Evolutionary conservation across 2,329 filamentous ascomycete genomes (phyloP), one percentile per base, ranked within the genome.

Genomic region (Akanthomyces uredinophilus): DNA sequence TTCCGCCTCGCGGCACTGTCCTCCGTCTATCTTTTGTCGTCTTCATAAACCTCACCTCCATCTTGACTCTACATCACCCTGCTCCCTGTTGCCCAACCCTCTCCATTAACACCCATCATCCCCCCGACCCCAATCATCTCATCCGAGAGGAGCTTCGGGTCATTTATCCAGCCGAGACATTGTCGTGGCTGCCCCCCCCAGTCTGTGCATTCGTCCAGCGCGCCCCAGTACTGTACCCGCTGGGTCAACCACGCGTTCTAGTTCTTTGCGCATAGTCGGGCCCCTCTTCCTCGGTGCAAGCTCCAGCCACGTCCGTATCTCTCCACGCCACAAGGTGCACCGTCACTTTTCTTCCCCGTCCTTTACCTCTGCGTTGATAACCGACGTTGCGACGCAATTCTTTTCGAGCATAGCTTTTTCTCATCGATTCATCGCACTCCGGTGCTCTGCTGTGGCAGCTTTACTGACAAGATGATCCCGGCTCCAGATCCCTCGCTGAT

Each of bases 401-500:
- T 24, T 10, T 37, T 32, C 27, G 27, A n/a, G 39, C 29, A 51
- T 51, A 51, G 37, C 20, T 27, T 53, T 20, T 11, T 29, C 20
- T 16, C 5, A 24, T 47, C 39, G 18, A 53, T 47, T 29, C n/a
- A 24, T n/a, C 37, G 39, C 49, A 53, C 49, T 47, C 39, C 41
- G 58, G 49, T 60, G 58, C 58, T 44, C 41, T 43, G 27, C 32
- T 43, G 20, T 47, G n/a, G 16, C 43, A 53, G 58, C 49, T 37
- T 70, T 67, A 69, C 77, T 80, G 69, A 79, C 79, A 69, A 68
- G 68, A 52, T 62, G 55, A 63, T 64, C 64, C 58, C 64, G 61
- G 59, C 63, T 66, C 64, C 71, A 85, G 83, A 86, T 68, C 83
- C 82, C 27, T 82, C 82, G 8, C 70, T 85, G 62, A 83, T 86